These are phyloP conservation scores for Alternaria arborescens DNA, from an alignment of 2,329 filamentous ascomycete species.

Conservation along the genomic window DNA sequence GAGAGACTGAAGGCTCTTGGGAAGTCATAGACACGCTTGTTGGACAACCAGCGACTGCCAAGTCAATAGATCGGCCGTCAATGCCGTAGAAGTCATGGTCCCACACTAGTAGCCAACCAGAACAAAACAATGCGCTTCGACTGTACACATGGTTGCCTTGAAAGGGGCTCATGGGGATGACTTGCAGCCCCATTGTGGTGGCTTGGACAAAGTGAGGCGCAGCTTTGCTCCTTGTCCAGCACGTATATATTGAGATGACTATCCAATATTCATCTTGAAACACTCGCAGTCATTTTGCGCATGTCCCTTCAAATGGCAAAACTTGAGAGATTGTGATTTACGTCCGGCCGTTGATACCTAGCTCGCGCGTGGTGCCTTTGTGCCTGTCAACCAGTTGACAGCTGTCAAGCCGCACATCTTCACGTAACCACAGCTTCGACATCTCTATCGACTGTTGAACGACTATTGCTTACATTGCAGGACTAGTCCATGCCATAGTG, in stretches of 20 bases:
- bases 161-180: conserved; percentile 31
- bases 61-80: conserved; percentile 8
- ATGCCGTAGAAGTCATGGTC: conserved; percentile 9
- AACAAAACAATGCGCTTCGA: not conserved
- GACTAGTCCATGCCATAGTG: conserved; percentile 25
- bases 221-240: conserved; percentile 33
- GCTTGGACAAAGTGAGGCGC: conserved; percentile 48
- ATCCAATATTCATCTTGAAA: not conserved
- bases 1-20: conserved; percentile 64
- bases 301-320: not conserved
- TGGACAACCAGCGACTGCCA: not conserved
- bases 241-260: conserved; percentile 34
- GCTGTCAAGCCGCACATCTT: conserved; percentile 10
- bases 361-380: conserved; percentile 29
- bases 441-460: conserved; percentile 15
- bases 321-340: not conserved
- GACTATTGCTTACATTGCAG: conserved; percentile 34
- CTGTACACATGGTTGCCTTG: conserved; percentile 13
- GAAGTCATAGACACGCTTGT: conserved; percentile 28
- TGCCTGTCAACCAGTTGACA: conserved; percentile 22
- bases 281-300: not conserved
- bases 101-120: conserved; percentile 15
- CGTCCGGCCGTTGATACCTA: conserved; percentile 30
- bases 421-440: not conserved
- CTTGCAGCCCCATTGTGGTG: conserved; percentile 32